Evolutionary conservation across 1,284 basidiomycete genomes (phyloP).

Genomic region (Tausonia pullulans): DNA sequence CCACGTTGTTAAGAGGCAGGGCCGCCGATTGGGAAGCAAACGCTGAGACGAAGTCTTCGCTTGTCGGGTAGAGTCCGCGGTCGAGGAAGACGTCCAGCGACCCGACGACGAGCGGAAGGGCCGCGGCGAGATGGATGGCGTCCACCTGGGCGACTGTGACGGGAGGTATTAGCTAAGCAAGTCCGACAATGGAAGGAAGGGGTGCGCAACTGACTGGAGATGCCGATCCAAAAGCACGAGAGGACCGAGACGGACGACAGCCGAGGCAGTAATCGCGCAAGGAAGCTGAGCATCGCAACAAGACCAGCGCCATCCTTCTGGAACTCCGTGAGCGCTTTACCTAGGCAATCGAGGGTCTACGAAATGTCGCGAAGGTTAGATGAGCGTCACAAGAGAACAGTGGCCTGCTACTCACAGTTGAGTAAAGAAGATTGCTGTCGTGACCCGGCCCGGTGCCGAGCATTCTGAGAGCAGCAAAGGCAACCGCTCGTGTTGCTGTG

Average conservation of each 20-base stretch:
- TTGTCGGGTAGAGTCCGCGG: background rate
- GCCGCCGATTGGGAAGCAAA: background rate
- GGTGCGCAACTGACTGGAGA: background rate
- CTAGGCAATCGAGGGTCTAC: conserved; percentile 1
- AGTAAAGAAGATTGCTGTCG: background rate
- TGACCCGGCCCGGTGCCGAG: background rate
- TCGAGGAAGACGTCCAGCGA: background rate
- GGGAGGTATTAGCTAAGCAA: background rate
- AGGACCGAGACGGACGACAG: background rate
- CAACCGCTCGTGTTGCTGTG: background rate
- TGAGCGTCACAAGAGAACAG: background rate
- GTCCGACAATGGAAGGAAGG: background rate
- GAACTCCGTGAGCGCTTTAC: background rate
- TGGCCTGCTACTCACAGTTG: background rate
- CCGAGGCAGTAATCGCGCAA: background rate
- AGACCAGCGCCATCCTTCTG: background rate
- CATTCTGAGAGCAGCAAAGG: background rate
- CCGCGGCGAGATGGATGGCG: background rate
- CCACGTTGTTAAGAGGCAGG: background rate
- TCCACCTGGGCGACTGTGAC: background rate
- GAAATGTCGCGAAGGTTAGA: background rate
- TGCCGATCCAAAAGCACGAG: conserved; percentile 2
- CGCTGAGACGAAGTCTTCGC: background rate
- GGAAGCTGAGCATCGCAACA: background rate
- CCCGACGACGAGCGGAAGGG: background rate